Evolutionary conservation across 192 early-diverging fungal species (phyloP), one percentile per base, ranked within the genome.

Genomic region (Gonapodya prolifera): DNA sequence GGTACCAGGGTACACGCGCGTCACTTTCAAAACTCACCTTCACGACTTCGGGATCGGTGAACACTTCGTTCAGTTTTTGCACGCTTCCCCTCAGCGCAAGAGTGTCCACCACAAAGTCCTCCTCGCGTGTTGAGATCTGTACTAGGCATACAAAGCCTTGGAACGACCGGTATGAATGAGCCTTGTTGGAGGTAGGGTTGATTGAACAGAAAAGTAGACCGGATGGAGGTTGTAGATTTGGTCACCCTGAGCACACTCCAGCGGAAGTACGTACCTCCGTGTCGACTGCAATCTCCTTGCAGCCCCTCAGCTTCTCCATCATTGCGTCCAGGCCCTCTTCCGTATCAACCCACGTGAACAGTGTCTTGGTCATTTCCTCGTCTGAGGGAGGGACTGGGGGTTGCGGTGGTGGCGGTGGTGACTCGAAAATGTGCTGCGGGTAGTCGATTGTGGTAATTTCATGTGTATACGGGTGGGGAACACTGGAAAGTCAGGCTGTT

Each of bases 101-200:
- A 2, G 96, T 89, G 79, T 99, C 98, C 23, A 99, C 83, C 30
- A 98, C 83, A 81, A 86, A 99, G 84, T 99, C 98, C 75, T 92
- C 84, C 23, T 85, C 84, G 30, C 98, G 88, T 0, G 96, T 94
- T 33, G 92, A 94, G 31, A 99, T 86, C 80, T 99, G 98, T 79
- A 98, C 91, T 75, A 99, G 80, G 83, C 96, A 98, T 30, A 89
- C 90, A 78, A 99, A 96, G 0, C 98, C 98, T 83, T 95, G 96
- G 83, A 87, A 99, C 33, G 94, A 92, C 17, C 98, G 91, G 82
- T 96, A 97, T 81, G 92, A 90, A 81, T 99, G 98, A 79, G 97
- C n/a, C n/a, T n/a, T n/a, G n/a, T n/a, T n/a, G n/a, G 94, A 84
- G 96, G 30, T 70, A 69, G 16, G 30, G 30, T 35, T 76, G n/a